Evolutionary conservation across 2,329 filamentous ascomycete species (phyloP), one percentile per base, ranked within the genome.

Genomic region (Arthrobotrys musiformis): DNA sequence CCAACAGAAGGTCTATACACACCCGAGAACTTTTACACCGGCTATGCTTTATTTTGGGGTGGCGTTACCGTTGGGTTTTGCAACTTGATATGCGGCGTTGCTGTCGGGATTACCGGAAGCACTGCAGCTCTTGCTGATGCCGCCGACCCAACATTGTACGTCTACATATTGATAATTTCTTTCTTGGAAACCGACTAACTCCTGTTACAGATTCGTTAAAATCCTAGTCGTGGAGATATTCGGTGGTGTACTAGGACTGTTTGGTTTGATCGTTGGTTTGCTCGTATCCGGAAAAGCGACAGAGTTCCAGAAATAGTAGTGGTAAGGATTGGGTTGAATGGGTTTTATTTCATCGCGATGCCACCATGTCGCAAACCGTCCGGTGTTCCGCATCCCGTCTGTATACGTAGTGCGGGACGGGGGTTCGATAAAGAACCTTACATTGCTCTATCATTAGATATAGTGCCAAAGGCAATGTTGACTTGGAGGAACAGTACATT

Each of bases 161-260:
- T 87, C 30, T 37, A 24, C 50, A 24, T 7, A 4, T 52, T 17
- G 26, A 1, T 24, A 22, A 1, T 15, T n/a, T 17, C 48, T 44
- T 37, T 17, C 19, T 33, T 30, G 22, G 54, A 44, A 75, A 63
- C 79, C 66, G 64, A 28, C 74, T 82, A 78, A 82, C 73, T 33
- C 61, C 17, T 1, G 0, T 2, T 42, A 17, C 79, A 97, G 94
- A 67, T 99, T 99, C 85, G 94, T 99, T 85, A 97, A 97, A 86
- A 97, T 99, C 81, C 90, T 99, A 63, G 94, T 99, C 81, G 96
- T 99, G 82, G 96, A 99, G 85, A 99, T 99, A 84, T 99, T 99
- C 87, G 97, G 94, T 83, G 98, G 94, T 44, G 94, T 99, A 58
- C 88, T 99, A 9, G 95, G 96, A 79, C 89, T 99, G 2, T 99